A percentile compares a stretch with the other conserved stretches of the same genome.
phyloP scores from a whole-genome alignment of 345 rosid species.

The Citrus hindsii region DNA sequence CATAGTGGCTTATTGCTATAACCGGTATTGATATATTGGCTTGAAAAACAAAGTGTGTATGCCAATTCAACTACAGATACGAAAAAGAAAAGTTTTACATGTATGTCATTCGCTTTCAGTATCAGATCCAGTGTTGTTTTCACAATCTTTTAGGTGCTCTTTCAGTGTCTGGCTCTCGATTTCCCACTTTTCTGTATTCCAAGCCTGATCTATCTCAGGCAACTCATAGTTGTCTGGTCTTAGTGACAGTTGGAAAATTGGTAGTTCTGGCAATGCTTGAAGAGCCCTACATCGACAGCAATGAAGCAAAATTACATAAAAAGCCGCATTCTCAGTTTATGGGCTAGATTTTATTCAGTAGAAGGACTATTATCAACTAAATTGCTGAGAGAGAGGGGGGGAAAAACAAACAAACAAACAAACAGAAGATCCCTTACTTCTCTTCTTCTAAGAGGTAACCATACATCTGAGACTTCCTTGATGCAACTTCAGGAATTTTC shows the following conservation, averaged over 20 bases:
- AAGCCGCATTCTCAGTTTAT: not conserved
- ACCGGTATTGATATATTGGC: not conserved
- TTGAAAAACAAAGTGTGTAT: not conserved
- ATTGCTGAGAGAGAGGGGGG: not conserved
- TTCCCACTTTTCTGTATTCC: conserved; percentile 55
- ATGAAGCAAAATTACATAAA: not conserved
- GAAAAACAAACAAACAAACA: too few relatives aligned
- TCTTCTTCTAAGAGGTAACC: conserved; percentile 88
- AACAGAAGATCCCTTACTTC: conserved; percentile 48
- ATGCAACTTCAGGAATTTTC: conserved; percentile 91
- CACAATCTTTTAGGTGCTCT: conserved; percentile 58
- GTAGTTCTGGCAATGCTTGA: conserved; percentile 78
- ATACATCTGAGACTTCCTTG: conserved; percentile 73
- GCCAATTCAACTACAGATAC: not conserved
- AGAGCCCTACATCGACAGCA: conserved; percentile 48
- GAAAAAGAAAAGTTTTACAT: not conserved
- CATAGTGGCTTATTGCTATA: not conserved
- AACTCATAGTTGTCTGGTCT: conserved; percentile 69
- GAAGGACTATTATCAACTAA: not conserved
- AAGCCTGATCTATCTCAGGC: conserved; percentile 58
- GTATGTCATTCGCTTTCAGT: conserved; percentile 28
- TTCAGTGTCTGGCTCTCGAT: conserved; percentile 48
- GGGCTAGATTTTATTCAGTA: not conserved
- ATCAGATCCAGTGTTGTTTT: conserved; percentile 26
- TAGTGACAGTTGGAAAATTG: conserved; percentile 79